Percentiles rank a stretch among this genome's conserved stretches.
Evolutionary conservation across 2,329 filamentous ascomycete genomes (phyloP).

Genomic region (Epichloe glyceriae): DNA sequence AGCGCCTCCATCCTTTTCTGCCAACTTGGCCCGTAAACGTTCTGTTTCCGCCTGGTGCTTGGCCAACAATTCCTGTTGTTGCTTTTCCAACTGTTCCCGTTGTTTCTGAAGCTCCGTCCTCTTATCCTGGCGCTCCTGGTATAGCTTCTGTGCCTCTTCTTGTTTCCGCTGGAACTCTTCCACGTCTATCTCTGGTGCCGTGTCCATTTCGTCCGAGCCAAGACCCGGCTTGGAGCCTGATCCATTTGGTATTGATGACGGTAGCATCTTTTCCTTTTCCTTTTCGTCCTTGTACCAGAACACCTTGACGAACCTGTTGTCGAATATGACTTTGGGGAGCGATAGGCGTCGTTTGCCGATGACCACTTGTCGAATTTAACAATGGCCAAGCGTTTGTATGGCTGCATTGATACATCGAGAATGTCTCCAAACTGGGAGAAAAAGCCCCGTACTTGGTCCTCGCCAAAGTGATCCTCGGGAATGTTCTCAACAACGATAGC

Average conservation of each 20-base stretch:
- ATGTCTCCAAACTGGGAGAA: conserved; percentile 62
- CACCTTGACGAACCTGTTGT: conserved; percentile 76
- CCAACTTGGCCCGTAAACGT: conserved; percentile 44
- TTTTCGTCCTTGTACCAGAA: conserved; percentile 57
- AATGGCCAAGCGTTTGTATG: conserved; percentile 53
- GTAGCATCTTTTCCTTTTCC: conserved; percentile 22
- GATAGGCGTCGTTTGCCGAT: conserved; percentile 56
- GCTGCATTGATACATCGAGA: conserved; percentile 49
- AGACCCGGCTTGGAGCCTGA: conserved; percentile 7
- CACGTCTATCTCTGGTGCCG: conserved; percentile 48
- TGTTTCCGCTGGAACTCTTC: conserved; percentile 58
- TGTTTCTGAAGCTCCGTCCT: conserved; percentile 49
- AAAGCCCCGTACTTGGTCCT: conserved; percentile 52
- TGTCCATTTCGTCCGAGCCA: conserved; percentile 10
- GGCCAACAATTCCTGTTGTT: conserved; percentile 47
- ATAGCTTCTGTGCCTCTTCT: conserved; percentile 55
- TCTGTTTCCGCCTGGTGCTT: conserved; percentile 55
- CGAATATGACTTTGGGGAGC: conserved; percentile 72
- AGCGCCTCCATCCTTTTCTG: conserved; percentile 18
- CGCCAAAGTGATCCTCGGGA: conserved; percentile 55
- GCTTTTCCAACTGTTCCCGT: conserved; percentile 50
- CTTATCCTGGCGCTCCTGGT: conserved; percentile 53
- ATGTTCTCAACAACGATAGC: conserved; percentile 69
- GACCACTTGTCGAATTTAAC: conserved; percentile 56
- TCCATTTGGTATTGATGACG: conserved; percentile 18